Evolutionary conservation across 371 early-diverging fungal species (phyloP), one percentile per base, ranked within the genome.

Genomic region (Mucor indicus): DNA sequence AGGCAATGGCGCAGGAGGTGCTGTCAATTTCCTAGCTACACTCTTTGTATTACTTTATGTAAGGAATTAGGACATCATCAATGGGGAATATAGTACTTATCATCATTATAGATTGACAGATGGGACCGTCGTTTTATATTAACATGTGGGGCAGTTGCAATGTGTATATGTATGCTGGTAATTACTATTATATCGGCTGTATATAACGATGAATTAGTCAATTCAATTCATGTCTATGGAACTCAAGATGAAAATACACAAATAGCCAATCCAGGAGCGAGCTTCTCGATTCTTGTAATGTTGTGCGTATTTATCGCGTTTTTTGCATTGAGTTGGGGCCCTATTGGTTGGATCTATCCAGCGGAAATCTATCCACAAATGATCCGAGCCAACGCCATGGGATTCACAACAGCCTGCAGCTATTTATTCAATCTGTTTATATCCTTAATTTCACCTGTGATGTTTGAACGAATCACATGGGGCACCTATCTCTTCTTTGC

Each of bases 291-390:
- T 30, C 70, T 85, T 19, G 79, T 70, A 5, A 71, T 81, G 48
- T 61, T 87, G 1, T 84, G 78, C 51, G 38, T 85, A 35, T 85
- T 86, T 45, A 81, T 88, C 31, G 77, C 71, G 39, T 70, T 68
- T 38, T 93, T 92, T 61, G 87, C 93, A 29, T 67, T 80, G 51
- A 84, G 90, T 35, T 93, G 92, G 59, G 93, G 93, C 7, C 93
- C 94, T 23, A 75, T 90, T 38, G 90, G 87, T 16, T 95, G 95
- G 95, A 84, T 89, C 50, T 91, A 91, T 67, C 91, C 92, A 27
- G 81, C 91, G 88, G 62, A 62, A 23, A 62, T 62, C 2, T 62
- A 62, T 22, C 62, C 62, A 8, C 62, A 78, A 53, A 75, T 80
- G 41, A 66, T 84, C 46, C 83, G 85, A 43, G 80, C 87, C 53